Percentiles rank a stretch among this genome's conserved stretches.
Conservation (phyloP, 179 eudicot genomes). For the Monotropa hypopitys region DNA sequence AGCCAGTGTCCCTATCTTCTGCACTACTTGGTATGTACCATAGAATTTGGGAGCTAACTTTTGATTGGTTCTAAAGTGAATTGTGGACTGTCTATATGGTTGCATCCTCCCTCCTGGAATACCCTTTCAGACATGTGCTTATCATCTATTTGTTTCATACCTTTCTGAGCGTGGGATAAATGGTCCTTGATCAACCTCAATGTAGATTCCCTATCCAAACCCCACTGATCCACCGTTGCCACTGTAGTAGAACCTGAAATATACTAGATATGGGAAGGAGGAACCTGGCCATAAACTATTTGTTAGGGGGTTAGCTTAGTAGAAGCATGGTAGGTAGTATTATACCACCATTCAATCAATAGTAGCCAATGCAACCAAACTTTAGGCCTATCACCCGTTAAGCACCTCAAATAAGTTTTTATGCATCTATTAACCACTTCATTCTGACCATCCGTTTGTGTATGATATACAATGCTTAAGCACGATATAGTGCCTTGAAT, state of each 20-base stretch:
- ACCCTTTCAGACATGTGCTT: background rate
- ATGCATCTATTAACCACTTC: background rate
- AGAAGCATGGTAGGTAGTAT: background rate
- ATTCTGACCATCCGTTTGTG: background rate
- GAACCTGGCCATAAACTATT: no score
- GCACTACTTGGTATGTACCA: background rate
- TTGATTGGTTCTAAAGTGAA: no score
- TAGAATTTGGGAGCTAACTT: background rate
- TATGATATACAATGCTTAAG: background rate
- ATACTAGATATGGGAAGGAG: no score
- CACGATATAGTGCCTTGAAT: background rate
- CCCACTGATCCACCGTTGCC: background rate
- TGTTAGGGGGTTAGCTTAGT: background rate
- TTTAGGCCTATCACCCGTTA: background rate
- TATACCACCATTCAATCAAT: background rate
- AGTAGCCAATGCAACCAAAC: no score
- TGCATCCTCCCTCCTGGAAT: background rate
- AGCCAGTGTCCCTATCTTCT: background rate
- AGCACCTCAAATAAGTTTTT: background rate
- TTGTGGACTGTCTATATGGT: background rate
- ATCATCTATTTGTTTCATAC: background rate
- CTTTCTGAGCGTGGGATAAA: background rate
- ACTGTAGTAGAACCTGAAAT: no score
- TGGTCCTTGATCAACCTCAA: background rate
- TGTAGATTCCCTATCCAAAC: background rate